Evolutionary conservation across 108 stramenopile species (phyloP).

Genomic region (Discostella stelligeroides): DNA sequence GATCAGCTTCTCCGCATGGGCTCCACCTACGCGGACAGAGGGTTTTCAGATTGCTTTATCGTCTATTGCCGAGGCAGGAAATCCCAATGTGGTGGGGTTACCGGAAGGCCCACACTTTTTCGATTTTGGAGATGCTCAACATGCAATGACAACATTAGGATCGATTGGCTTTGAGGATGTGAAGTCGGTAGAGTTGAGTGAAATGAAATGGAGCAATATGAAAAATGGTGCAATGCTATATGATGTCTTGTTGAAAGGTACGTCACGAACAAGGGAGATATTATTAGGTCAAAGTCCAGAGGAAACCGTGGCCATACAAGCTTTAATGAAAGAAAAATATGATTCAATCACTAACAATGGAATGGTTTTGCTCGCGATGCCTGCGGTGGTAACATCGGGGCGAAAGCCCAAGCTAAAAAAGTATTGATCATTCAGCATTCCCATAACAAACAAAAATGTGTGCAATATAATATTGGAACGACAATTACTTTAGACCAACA

Average conservation of each 20-base stretch:
- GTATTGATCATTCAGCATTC: not conserved
- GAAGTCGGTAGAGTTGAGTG: slow-evolving; percentile 37
- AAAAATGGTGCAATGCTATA: slow-evolving; percentile 39
- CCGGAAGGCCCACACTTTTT: slow-evolving; percentile 58
- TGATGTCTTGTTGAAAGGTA: slow-evolving; percentile 46
- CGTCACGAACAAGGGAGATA: slow-evolving; percentile 47
- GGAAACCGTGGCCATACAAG: slow-evolving; percentile 26
- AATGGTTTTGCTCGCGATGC: slow-evolving; percentile 37
- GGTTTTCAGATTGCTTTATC: slow-evolving; percentile 44
- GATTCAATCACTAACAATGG: slow-evolving; percentile 35
- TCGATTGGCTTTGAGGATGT: slow-evolving; percentile 43
- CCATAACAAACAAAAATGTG: too few species aligned
- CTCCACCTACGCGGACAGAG: slow-evolving; percentile 41
- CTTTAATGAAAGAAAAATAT: slow-evolving; percentile 38
- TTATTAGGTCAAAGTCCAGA: slow-evolving; percentile 39
- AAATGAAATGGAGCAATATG: slow-evolving; percentile 55
- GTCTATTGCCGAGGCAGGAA: slow-evolving; percentile 47
- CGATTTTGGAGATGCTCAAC: slow-evolving; percentile 37
- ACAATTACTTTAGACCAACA: too few species aligned
- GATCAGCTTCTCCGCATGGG: slow-evolving; percentile 52
- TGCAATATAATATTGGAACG: too few species aligned
- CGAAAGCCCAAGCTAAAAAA: slow-evolving; percentile 24
- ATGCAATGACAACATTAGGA: slow-evolving; percentile 25
- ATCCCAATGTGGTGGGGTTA: slow-evolving; percentile 42
- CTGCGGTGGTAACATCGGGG: slow-evolving; percentile 44